Base-by-base conservation (phyloP, 129 eudicot species). In the Gnaphalium uliginosum region DNA sequence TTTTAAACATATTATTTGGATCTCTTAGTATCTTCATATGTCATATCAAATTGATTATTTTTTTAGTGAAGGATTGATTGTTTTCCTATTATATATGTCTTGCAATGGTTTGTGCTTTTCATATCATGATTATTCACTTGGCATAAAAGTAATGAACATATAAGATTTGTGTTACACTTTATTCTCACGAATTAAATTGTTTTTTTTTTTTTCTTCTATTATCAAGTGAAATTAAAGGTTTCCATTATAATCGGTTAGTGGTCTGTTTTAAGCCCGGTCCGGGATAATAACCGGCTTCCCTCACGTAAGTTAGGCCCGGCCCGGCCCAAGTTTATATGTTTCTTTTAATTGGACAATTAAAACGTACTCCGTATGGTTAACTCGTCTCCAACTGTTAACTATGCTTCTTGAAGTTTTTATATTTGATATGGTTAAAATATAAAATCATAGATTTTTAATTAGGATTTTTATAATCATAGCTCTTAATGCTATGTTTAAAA, bases 31-130 rank as follows among this genome's bases (percentile, higher is more conserved):
- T 19, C 53, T 66, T 24, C 33, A 76, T 15, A 35, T 76, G 73
- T 51, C 51, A 64, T 43, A 66, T 76, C 54, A n/a, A 46, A 66
- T 76, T 66, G 41, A 22, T 66, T 61, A 4, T 43, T 76, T 76
- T 62, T 33, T 51, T 35, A 29, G 21, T 66, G 32, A 32, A 54
- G 67, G 68, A 72, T 72, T 17, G 77, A 41, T 43, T 13, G 37
- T 70, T 70, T 62, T 24, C 8, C 8, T 26, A 26, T 61, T 19
- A n/a, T n/a, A 21, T 43, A 43, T 43, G 17, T 2, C 17, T 46
- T 46, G 53, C 5, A 0, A 46, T 46, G 18, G 53, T 13, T 46
- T 46, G 53, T 46, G 53, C 53, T 46, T 46, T 46, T 46, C 53
- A 46, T 46, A 46, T 46, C 53, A 46, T n/a, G n/a, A n/a, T 46